Conservation (phyloP, 1,284 basidiomycete genomes). For the Microbotryum saponariae region DNA sequence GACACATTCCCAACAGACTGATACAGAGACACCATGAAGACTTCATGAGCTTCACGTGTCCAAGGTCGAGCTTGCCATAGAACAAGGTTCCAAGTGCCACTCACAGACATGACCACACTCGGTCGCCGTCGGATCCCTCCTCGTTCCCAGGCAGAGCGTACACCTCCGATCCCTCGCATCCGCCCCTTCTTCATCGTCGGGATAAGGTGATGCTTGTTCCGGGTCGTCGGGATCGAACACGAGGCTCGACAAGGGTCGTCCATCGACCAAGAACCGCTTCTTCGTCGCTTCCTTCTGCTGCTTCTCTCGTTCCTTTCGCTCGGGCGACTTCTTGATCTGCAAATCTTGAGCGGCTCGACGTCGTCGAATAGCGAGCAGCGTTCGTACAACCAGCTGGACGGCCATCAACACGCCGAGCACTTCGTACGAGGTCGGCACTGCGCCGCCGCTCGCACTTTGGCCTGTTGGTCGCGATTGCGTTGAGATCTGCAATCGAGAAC, state of each 20-base stretch:
- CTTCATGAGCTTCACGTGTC: neutral
- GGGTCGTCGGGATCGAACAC: slow-evolving; percentile 36
- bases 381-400: slow-evolving; percentile 39
- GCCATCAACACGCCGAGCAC: slow-evolving; percentile 41
- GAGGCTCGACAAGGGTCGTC: slow-evolving; percentile 22
- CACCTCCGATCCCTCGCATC: slow-evolving; percentile 36
- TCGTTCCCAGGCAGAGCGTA: slow-evolving; percentile 41
- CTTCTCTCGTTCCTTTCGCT: slow-evolving; percentile 5
- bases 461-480: slow-evolving; percentile 28
- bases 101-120: slow-evolving; percentile 43
- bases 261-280: slow-evolving; percentile 31
- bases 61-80: neutral
- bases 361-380: slow-evolving; percentile 25
- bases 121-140: slow-evolving; percentile 37
- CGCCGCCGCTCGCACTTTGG: slow-evolving; percentile 27
- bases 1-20: slow-evolving; percentile 42
- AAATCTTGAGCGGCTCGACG: slow-evolving; percentile 7
- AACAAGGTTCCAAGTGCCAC: neutral
- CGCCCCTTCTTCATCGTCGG: slow-evolving; percentile 28
- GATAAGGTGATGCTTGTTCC: slow-evolving; percentile 28
- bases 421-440: slow-evolving; percentile 40
- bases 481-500: slow-evolving; percentile 16
- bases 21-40: neutral
- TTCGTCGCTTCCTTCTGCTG: slow-evolving; percentile 13
- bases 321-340: neutral